Base-by-base conservation (phyloP, 768 basidiomycete genomes). In the Auriscalpium vulgare region DNA sequence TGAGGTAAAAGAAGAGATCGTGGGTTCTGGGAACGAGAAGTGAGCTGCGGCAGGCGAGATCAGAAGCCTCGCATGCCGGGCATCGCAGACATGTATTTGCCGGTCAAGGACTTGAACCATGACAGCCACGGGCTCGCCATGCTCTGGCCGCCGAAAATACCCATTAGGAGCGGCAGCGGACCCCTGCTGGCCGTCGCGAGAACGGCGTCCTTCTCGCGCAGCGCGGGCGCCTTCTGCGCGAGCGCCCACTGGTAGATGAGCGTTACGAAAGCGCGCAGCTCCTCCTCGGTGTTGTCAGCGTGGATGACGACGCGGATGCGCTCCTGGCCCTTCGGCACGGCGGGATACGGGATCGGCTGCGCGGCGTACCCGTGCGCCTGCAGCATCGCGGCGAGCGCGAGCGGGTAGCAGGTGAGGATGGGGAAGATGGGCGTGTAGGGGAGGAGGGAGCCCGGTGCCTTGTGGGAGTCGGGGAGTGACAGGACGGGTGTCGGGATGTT, bases 251-350 rank as follows among this genome's bases (percentile, higher is more conserved):
- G 45, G 16, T 21, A 23, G 14, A 47, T 13, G 17, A 47, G 47
- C 47, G 17, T 29, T 1, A 29, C 47, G 47, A 47, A 83, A 67
- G 83, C 47, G 47, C 47, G 21, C 47, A 74, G 59, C 58, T 74
- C 72, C 23, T 47, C 54, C 51, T 61, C 46, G 29, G 60, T 61
- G 44, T 61, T 63, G 19, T 48, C 51, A 7, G 58, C 56, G 36
- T 61, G 62, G 21, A 58, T 35, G 0, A 59, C 53, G 52, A 58
- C 56, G 36, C 63, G 60, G 16, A 64, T 57, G 35, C 58, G 56
- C 56, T 60, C 63, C 52, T 59, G 29, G 3, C 60, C 60, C 10
- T 45, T 19, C 35, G 63, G 63, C 2, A 64, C 58, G 16, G 43
- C 56, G 23, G 55, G 58, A 44, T 62, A 59, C 14, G 50, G 54